phyloP scores from a whole-genome alignment of 192 early-diverging fungal genomes.

The Entomortierella parvispora region DNA sequence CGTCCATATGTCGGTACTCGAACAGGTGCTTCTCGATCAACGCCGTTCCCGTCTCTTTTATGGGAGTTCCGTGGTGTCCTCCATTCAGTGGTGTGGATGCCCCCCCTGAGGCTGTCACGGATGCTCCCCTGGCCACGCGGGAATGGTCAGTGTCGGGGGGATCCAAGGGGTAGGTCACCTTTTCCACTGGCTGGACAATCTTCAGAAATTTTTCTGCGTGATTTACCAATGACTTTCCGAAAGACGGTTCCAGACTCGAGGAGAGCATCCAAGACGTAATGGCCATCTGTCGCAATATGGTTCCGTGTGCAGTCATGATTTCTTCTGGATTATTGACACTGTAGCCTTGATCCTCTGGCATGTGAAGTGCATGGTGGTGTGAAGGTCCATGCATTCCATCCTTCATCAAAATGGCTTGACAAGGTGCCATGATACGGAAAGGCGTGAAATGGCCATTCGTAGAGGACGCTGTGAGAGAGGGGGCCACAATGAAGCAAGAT shows the following conservation, averaged over 20 bases:
- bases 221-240: slow-evolving; percentile 15
- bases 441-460: slow-evolving; percentile 17
- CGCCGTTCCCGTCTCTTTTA: not conserved
- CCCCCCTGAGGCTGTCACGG: too few relatives aligned
- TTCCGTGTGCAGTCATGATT: slow-evolving; percentile 32
- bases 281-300: slow-evolving; percentile 38
- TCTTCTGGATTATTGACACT: slow-evolving; percentile 24
- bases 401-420: slow-evolving; percentile 18
- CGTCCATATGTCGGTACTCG: slow-evolving; percentile 31
- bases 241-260: slow-evolving; percentile 4
- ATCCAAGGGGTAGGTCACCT: slow-evolving; percentile 11
- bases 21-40: slow-evolving; percentile 37
- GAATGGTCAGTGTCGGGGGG: not conserved
- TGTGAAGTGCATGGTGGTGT: slow-evolving; percentile 19
- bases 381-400: slow-evolving; percentile 13
- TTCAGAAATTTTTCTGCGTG: slow-evolving; percentile 41
- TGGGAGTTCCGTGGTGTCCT: slow-evolving; percentile 10
- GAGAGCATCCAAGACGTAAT: slow-evolving; percentile 26
- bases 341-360: slow-evolving; percentile 33
- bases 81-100: slow-evolving; percentile 5
- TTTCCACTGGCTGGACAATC: slow-evolving; percentile 12
- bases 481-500: slow-evolving; percentile 26
- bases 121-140: too few relatives aligned
- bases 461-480: slow-evolving; percentile 1
- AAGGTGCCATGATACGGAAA: slow-evolving; percentile 36